These are phyloP conservation scores for Tetrapisispora arboricola DNA, from an alignment of 805 yeast species.

Conservation along the genomic window DNA sequence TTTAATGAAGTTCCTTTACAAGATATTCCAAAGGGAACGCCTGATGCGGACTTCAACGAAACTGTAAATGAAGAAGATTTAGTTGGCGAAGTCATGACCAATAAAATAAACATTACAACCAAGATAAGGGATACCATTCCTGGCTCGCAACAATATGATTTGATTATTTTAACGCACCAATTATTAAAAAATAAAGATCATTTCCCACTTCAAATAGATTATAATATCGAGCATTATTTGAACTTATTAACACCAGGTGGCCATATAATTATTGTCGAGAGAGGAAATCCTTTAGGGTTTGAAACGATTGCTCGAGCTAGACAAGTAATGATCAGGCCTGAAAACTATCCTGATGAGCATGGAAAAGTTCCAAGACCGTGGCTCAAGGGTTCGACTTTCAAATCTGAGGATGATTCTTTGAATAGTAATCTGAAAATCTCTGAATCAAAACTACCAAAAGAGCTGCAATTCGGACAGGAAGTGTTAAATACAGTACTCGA, in stretches of 20 bases:
- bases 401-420: constrained; percentile 3
- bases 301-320: constrained; percentile 85
- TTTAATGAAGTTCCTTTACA: constrained; percentile 34
- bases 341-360: constrained; percentile 40
- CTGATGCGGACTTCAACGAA: constrained; percentile 6
- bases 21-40: background rate
- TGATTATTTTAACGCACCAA: constrained; percentile 77
- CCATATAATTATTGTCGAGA: constrained; percentile 64
- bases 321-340: constrained; percentile 84
- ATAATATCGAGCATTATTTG: constrained; percentile 48
- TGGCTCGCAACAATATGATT: constrained; percentile 48
- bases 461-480: constrained; percentile 40
- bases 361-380: constrained; percentile 67
- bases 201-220: constrained; percentile 69
- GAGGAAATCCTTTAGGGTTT: constrained; percentile 85
- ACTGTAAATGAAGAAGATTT: constrained; percentile 25
- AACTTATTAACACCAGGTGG: constrained; percentile 68
- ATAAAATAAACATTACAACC: constrained; percentile 44
- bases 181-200: constrained; percentile 47
- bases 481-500: constrained; percentile 12
- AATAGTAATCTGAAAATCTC: constrained; percentile 17
- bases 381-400: constrained; percentile 37
- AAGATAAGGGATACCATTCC: constrained; percentile 47
- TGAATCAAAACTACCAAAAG: constrained; percentile 36
- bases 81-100: constrained; percentile 47